Base-by-base conservation (phyloP, 768 basidiomycete genomes). In the Vararia minispora region DNA sequence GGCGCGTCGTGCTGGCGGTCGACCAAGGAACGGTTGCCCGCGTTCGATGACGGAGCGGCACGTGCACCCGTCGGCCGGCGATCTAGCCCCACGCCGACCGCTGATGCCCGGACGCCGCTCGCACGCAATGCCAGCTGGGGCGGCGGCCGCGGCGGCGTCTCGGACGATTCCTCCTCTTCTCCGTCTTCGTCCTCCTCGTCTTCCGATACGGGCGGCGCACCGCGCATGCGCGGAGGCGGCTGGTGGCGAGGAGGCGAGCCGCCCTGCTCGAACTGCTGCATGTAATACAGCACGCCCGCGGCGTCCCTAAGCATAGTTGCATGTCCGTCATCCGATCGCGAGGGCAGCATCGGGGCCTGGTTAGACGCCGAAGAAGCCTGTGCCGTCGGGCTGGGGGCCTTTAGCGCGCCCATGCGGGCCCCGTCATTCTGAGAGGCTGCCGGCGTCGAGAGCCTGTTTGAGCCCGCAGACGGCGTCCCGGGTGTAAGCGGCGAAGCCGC, bases 31-130 rank as follows among this genome's bases (percentile, higher is more conserved):
- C 11, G 34, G 13, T 18, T 18, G 16, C 17, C 10, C 14, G 51
- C 50, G 42, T 23, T 62, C 55, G 46, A 43, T 39, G 57, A 60
- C 49, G 69, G 67, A 40, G 65, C 72, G 33, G 79, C 84, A 77
- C 84, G 84, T 77, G 84, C 84, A 34, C 84, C 84, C 23, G 81
- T 79, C 16, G 84, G 84, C 52, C 81, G 84, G 28, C 44, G 44
- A 13, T 44, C 44, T 13, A 37, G 37, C 14, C 45, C 38, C 28
- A 28, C 35, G 5, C 37, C 43, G 27, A 46, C 36, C 38, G n/a
- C n/a, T n/a, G n/a, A n/a, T n/a, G n/a, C n/a, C n/a, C n/a, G n/a
- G n/a, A n/a, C n/a, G n/a, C n/a, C n/a, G n/a, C n/a, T n/a, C n/a
- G n/a, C n/a, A 76, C 33, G 25, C 27, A 21, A 34, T 46, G 33